A percentile compares a stretch with the other conserved stretches of the same genome.
Evolutionary conservation across 2,329 filamentous ascomycete species (phyloP).

Genomic region (Cladosporium cucumerinum): DNA sequence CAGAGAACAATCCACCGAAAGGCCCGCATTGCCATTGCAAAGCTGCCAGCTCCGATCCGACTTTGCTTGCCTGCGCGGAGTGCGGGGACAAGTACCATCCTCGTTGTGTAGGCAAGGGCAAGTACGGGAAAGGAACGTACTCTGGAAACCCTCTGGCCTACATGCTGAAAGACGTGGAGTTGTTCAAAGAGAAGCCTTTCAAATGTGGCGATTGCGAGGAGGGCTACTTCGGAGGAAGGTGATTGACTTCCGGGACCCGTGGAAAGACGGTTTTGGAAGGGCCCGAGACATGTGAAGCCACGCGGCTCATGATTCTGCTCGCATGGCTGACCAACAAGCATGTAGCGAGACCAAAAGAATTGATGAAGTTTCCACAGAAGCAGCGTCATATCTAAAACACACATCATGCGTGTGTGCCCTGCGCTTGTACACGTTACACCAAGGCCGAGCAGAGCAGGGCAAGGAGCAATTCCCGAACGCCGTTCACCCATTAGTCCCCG

Average conservation of each 20-base stretch:
- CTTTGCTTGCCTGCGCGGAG: background rate
- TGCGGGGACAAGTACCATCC: background rate
- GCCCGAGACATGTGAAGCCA: background rate
- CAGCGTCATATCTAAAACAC: too few species aligned
- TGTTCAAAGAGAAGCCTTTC: background rate
- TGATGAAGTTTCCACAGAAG: too few species aligned
- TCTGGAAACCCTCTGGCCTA: background rate
- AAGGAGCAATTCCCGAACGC: constrained; percentile 1
- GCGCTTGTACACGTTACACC: background rate
- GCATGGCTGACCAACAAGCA: background rate
- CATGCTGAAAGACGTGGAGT: background rate
- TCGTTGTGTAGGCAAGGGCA: background rate
- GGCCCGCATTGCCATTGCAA: background rate
- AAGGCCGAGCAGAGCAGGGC: background rate
- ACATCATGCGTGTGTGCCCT: background rate
- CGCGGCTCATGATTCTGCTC: background rate
- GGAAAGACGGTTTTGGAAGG: background rate
- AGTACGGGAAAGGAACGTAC: background rate
- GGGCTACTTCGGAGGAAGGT: background rate
- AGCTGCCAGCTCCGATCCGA: background rate
- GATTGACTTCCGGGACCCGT: background rate
- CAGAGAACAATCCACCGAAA: background rate
- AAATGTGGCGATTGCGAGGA: background rate
- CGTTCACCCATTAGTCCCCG: background rate
- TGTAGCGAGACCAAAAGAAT: background rate